These are phyloP conservation scores for Fusarium sterilihyphosum DNA, from an alignment of 2,329 filamentous ascomycete species.

Conservation along the genomic window DNA sequence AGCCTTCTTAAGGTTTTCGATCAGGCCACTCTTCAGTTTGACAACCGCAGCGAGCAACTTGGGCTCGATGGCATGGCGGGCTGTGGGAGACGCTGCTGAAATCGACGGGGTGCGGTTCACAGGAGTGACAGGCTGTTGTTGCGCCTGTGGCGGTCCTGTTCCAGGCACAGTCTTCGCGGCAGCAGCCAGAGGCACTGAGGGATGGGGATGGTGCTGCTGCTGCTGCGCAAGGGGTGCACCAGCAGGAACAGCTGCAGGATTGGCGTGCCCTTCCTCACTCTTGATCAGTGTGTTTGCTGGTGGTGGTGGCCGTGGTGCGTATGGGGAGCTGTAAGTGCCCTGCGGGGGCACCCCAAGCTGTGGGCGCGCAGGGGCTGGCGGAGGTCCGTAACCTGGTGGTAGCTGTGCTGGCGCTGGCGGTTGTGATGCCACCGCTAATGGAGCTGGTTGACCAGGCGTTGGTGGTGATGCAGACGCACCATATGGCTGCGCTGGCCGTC, in stretches of 20 bases:
- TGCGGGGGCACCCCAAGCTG: slow-evolving; percentile 46
- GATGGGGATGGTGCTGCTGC: slow-evolving; percentile 9
- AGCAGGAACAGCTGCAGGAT: slow-evolving; percentile 3
- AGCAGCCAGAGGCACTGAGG: slow-evolving; percentile 19
- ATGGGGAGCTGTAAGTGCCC: slow-evolving; percentile 51
- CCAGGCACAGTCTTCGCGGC: slow-evolving; percentile 36
- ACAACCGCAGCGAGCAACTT: slow-evolving; percentile 55
- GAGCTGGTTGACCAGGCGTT: slow-evolving; percentile 36
- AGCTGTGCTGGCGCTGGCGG: slow-evolving; percentile 49
- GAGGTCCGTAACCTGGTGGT: slow-evolving; percentile 48
- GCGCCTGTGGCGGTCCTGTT: slow-evolving; percentile 18
- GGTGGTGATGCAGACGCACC: slow-evolving; percentile 44
- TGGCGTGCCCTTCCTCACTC: slow-evolving; percentile 42
- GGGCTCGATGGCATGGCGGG: slow-evolving; percentile 55
- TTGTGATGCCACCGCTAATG: slow-evolving; percentile 39
- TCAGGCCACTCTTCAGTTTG: slow-evolving; percentile 58
- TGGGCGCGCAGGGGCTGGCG: slow-evolving; percentile 49
- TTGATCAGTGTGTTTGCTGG: slow-evolving; percentile 42
- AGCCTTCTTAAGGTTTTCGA: slow-evolving; percentile 57
- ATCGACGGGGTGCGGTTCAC: slow-evolving; percentile 40
- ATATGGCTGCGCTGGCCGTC: slow-evolving; percentile 46
- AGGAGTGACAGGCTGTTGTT: slow-evolving; percentile 31
- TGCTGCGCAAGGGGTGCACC: slow-evolving; percentile 21
- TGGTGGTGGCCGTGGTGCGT: slow-evolving; percentile 49
- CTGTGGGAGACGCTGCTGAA: slow-evolving; percentile 40